A percentile compares a stretch with the other conserved stretches of the same genome.
These are phyloP conservation scores for Isoetes taiwanensis DNA, from an alignment of 75 land plant genomes.

Conservation along the genomic window DNA sequence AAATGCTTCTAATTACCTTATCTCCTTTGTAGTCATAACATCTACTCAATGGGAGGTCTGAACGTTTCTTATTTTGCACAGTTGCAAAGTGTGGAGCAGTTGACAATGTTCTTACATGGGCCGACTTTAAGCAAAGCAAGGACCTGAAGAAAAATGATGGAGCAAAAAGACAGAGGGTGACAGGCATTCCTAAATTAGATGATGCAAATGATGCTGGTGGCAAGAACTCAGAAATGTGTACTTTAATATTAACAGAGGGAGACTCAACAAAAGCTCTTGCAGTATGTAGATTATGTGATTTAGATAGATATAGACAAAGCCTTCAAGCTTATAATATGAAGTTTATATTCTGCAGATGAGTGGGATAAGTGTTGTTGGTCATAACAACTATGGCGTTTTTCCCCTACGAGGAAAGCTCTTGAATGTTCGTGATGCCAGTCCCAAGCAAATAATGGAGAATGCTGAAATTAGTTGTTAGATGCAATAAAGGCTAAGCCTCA, in stretches of 20 bases:
- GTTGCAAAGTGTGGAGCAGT: conserved; percentile 19
- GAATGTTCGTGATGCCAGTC: conserved; percentile 86
- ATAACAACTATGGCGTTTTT: conserved; percentile 76
- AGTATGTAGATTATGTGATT: no score
- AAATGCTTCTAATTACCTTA: no score
- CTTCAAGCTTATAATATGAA: no score
- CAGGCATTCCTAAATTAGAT: conserved; percentile 15
- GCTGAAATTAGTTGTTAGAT: conserved; percentile 81
- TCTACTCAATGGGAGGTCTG: no score
- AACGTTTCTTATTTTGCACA: no score
- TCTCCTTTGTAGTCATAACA: no score
- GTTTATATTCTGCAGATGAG: conserved; percentile 52
- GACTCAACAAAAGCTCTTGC: conserved; percentile 11
- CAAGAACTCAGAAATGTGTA: conserved; percentile 14
- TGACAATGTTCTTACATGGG: conserved; percentile 19
- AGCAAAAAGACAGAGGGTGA: conserved; percentile 6
- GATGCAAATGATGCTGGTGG: conserved; percentile 21
- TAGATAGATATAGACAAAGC: no score
- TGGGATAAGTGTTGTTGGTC: conserved; percentile 85
- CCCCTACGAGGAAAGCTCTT: conserved; percentile 88
- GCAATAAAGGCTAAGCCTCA: no score
- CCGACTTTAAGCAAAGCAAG: conserved; percentile 15
- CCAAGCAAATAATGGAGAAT: conserved; percentile 70
- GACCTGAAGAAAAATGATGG: conserved; percentile 19
- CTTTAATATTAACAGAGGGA: conserved; percentile 18